Evolutionary conservation across 306 rosid genomes (phyloP), one percentile per base, ranked within the genome.

Genomic region (Vicia sativa): DNA sequence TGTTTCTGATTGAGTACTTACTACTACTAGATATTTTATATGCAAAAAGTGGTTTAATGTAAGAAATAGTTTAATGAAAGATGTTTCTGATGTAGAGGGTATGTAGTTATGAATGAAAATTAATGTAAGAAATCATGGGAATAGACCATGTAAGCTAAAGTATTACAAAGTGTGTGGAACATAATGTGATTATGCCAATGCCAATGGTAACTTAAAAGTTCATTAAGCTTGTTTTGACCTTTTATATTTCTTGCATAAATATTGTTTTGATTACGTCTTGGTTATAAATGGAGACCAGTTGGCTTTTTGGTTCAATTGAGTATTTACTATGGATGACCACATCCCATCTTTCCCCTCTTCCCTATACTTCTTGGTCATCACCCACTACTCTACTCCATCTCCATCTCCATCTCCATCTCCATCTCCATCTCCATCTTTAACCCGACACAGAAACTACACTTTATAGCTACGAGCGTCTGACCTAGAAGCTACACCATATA

Each of bases 1-100:
- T 55, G 37, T 26, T 26, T 82, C 83, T 31, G 78, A 76, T 23
- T 86, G 81, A 1, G 87, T 43, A 76, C 7, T 42, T 42, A 7
- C 2, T 26, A 46, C n/a, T 57, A 29, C 5, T 80, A 57, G 29
- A 9, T 70, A 37, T 38, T 42, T n/a, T 11, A 15, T 37, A 62
- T 11, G 18, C 2, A 65, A 25, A 38, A 25, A 13, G 0, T 76
- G 58, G 21, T 39, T 45, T 12, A 21, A 21, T 21, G 23, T 21
- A 9, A 54, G 67, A 16, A 9, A 45, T 21, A 2, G 23, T 21
- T 21, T 21, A 21, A 21, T 2, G 23, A 1, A 21, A 21, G 1
- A 21, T 21, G 23, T 21, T 21, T 21, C 23, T 21, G 45, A 1
- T 41, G 49, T 4, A 19, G 23, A 44, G 28, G 56, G 70, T 14